Base-by-base conservation (phyloP, 2,329 filamentous ascomycete genomes). In the Penicillium palitans region DNA sequence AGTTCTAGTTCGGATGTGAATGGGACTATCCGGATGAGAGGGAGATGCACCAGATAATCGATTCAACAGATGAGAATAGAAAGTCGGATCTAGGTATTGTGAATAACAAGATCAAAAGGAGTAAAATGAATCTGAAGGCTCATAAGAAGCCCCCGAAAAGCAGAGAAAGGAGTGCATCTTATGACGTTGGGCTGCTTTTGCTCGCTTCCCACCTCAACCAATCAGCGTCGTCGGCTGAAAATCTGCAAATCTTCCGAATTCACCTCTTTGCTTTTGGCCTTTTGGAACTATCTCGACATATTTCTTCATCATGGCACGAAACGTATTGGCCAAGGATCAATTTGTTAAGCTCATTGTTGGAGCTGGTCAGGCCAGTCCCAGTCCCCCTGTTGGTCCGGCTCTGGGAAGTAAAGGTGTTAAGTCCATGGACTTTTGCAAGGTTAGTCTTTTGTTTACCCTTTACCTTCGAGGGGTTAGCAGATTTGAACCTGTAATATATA, bases 351-450 rank as follows among this genome's bases (percentile, higher is more conserved):
- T 99, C 76, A 96, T 99, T 67, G 95, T 99, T 61, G 95, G 93
- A 70, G 95, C 95, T 57, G 95, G 95, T 27, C 91, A 97, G 77
- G 95, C 95, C 60, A 93, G 88, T 70, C 95, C 95, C 31, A 96
- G 92, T 78, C 95, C 95, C 35, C 95, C 95, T 5, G 93, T 99
- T 70, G 95, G 95, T 82, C 95, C 95, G 58, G 95, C 95, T 54
- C 84, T 99, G 65, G 95, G 95, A 79, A 93, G 89, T 76, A 98
- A 97, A 82, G 95, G 95, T 82, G 90, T 99, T 62, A 99, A 99
- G 82, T 96, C 90, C 58, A 99, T 99, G 89, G 95, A 99, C 79
- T 99, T 98, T 76, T 98, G 95, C 87, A 98, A 98, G 84, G 93
- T 96, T 75, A 57, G 72, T 55, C 40, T 52, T 52, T 29, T 8